Evolutionary conservation across 106 monocot genomes (phyloP), one percentile per base, ranked within the genome.

Genomic region (Dendrobium officinale): DNA sequence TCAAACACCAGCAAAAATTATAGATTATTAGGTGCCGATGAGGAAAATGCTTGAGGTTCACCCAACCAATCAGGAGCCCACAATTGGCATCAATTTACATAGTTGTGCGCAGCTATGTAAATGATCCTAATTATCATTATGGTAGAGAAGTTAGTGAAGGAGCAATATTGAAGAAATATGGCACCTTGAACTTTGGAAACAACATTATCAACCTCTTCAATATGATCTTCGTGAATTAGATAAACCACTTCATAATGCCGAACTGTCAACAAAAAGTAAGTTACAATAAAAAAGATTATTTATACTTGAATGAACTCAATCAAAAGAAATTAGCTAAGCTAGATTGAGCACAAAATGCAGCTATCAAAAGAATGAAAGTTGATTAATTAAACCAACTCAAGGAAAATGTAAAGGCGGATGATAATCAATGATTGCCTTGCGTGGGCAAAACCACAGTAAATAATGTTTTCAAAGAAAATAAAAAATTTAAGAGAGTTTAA

Each of bases 201-300:
- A 29, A 99, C 88, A 78, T 26, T 77, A 27, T 91, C 89, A 75
- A 91, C 89, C 78, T 95, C 92, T 22, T 91, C 85, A 3, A 86
- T 80, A 75, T 42, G 77, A 26, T 95, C 91, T 93, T 95, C 95
- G 75, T 99, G 98, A 79, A 99, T 99, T 59, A 99, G 80, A 73
- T 91, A 95, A 67, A 95, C 92, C 79, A 99, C 92, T 85, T 99
- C 95, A 83, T 99, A 99, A 70, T 99, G 95, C n/a, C 95, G 90
- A 89, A 93, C 98, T 98, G 85, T 67, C 29, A 79, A 78, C 83
- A 59, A 43, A 22, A 29, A 13, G 10, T 20, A 77, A 74, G 56
- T 20, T 26, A 3, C 27, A 37, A 70, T 9, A n/a, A 22, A 37
- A n/a, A 61, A 5, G 33, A 70, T 0, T 7, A 37, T 13, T 31